Percentiles rank a stretch among this genome's conserved stretches.
These are phyloP conservation scores for Plectosphaerella plurivora DNA, from an alignment of 2,329 filamentous ascomycete genomes.

Conservation along the genomic window DNA sequence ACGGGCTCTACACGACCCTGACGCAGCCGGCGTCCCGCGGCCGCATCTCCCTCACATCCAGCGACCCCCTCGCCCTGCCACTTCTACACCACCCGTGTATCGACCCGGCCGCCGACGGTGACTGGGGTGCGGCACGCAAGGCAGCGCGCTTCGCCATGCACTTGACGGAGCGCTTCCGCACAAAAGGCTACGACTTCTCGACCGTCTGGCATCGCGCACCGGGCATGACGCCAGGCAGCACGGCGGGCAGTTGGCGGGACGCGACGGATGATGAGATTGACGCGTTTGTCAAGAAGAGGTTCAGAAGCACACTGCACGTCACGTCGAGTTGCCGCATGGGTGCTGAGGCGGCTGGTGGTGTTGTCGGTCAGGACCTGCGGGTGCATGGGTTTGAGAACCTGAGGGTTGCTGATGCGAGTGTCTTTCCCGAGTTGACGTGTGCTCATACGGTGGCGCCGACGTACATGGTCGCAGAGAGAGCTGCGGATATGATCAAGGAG, in stretches of 20 bases:
- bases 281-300: conserved; percentile 9
- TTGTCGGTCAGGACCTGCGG: conserved; percentile 9
- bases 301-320: conserved; percentile 1
- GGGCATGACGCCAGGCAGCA: neutral
- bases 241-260: conserved; percentile 15
- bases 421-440: conserved; percentile 22
- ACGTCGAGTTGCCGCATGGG: conserved; percentile 15
- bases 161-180: conserved; percentile 20
- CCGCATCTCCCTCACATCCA: conserved; percentile 24
- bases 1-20: conserved; percentile 20
- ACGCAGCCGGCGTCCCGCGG: conserved; percentile 24
- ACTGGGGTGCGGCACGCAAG: conserved; percentile 17
- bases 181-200: conserved; percentile 17
- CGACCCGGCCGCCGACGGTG: conserved; percentile 15
- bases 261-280: conserved; percentile 24
- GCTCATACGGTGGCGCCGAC: conserved; percentile 22
- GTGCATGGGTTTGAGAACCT: conserved; percentile 13
- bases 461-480: conserved; percentile 24
- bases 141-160: conserved; percentile 24
- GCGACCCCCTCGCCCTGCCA: conserved; percentile 26
- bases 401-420: conserved; percentile 19
- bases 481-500: conserved; percentile 21
- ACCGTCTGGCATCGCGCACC: conserved; percentile 4
- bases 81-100: conserved; percentile 24
- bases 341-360: conserved; percentile 6